Conservation (phyloP, 2,329 filamentous ascomycete genomes). For the Apiospora hydei region DNA sequence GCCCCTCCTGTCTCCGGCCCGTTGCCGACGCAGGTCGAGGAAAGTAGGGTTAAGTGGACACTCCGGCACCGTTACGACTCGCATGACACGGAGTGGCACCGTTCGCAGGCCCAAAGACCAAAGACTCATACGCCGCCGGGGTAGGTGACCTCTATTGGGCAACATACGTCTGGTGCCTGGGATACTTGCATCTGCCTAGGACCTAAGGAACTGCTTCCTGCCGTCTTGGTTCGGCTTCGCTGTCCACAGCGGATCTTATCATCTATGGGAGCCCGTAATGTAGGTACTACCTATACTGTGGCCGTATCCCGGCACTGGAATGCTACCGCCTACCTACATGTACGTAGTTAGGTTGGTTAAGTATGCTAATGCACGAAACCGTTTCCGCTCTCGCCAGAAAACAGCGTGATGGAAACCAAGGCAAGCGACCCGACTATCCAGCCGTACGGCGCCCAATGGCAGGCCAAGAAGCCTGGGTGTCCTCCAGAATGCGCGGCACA, state of each 20-base stretch:
- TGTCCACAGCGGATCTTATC: background rate
- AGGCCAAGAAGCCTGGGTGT: conserved; percentile 2
- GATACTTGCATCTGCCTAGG: conserved; percentile 5
- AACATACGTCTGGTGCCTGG: conserved; percentile 13
- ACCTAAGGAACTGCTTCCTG: background rate
- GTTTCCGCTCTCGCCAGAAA: conserved; percentile 10
- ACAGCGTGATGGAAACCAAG: conserved; percentile 9
- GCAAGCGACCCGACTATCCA: background rate
- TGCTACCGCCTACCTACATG: background rate
- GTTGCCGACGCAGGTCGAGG: background rate
- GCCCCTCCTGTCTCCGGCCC: background rate
- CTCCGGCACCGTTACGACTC: background rate
- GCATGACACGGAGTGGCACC: conserved; percentile 16
- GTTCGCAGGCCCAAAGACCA: background rate
- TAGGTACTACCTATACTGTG: background rate
- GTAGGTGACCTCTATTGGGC: conserved; percentile 13
- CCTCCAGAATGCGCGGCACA: background rate
- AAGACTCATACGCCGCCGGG: background rate
- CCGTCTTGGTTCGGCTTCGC: background rate
- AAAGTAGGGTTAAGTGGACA: background rate
- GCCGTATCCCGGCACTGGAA: background rate
- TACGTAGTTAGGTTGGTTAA: background rate
- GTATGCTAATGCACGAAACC: background rate
- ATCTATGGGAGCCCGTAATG: background rate
- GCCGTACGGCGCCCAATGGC: conserved; percentile 17